These are phyloP conservation scores for Lanmaoa rubissima DNA, from an alignment of 768 basidiomycete genomes.

Conservation along the genomic window DNA sequence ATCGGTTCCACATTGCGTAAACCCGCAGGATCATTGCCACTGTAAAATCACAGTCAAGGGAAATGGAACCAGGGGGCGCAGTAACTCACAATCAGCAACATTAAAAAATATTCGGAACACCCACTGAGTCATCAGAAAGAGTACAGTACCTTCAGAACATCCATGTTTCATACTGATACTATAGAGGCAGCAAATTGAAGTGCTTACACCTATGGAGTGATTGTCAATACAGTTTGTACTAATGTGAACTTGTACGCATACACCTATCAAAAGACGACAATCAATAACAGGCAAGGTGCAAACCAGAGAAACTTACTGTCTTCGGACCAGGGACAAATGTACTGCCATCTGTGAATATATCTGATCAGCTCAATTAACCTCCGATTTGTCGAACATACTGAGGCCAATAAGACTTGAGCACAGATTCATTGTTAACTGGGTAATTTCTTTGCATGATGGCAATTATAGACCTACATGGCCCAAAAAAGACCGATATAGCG, in stretches of 20 bases:
- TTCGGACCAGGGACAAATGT: neutral
- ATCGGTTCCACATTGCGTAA: too few relatives aligned
- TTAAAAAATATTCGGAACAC: neutral
- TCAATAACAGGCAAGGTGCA: too few relatives aligned
- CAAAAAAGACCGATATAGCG: conserved; percentile 5
- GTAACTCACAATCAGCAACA: neutral
- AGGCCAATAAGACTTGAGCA: neutral
- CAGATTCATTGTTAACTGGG: too few relatives aligned
- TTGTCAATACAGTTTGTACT: neutral
- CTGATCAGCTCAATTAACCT: neutral
- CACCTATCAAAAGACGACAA: neutral
- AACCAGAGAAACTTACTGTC: neutral
- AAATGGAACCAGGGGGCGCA: neutral
- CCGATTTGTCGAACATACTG: neutral
- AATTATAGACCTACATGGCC: neutral
- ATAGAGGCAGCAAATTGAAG: neutral
- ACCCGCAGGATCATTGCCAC: too few relatives aligned
- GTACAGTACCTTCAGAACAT: neutral
- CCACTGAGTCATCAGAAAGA: neutral
- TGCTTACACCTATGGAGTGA: conserved; percentile 3
- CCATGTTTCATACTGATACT: too few relatives aligned
- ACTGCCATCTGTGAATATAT: neutral
- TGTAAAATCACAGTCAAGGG: neutral
- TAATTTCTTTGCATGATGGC: too few relatives aligned
- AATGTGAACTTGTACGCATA: neutral